Conservation (phyloP, 1,284 basidiomycete species). For the Rhodotorula sp. region DNA sequence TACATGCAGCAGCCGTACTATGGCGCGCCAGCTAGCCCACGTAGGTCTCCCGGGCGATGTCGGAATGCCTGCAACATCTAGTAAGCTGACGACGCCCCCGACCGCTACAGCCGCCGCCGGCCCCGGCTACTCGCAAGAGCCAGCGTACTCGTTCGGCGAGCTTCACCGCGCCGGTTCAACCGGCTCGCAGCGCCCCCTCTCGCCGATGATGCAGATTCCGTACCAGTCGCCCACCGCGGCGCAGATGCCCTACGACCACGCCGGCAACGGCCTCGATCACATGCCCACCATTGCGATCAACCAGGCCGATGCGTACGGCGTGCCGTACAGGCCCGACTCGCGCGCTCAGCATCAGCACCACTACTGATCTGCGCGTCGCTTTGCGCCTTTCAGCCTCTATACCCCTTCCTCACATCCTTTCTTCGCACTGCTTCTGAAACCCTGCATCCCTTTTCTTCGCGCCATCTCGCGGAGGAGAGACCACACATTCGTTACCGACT, state of each 20-base stretch:
- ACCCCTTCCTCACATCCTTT: too few relatives aligned
- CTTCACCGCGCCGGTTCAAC: slow-evolving; percentile 33
- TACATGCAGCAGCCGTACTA: slow-evolving; percentile 22
- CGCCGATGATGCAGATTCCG: slow-evolving; percentile 1
- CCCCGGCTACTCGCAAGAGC: slow-evolving; percentile 35
- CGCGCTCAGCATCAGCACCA: slow-evolving; percentile 3
- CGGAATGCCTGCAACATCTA: too few relatives aligned
- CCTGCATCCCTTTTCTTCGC: neutral
- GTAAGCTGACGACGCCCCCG: neutral
- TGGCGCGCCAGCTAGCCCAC: slow-evolving; percentile 8
- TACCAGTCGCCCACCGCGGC: slow-evolving; percentile 1
- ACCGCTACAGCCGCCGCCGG: slow-evolving; percentile 2
- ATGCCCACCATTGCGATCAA: slow-evolving; percentile 4
- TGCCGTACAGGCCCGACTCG: slow-evolving; percentile 14
- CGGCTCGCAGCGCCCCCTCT: slow-evolving; percentile 1
- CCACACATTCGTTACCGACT: neutral
- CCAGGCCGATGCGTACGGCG: slow-evolving; percentile 10
- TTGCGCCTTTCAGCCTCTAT: neutral
- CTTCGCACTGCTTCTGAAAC: neutral
- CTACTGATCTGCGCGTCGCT: neutral
- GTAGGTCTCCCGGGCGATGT: neutral
- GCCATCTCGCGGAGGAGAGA: neutral
- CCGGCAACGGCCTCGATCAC: neutral
- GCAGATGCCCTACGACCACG: neutral
- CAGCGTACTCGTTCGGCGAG: slow-evolving; percentile 27